Evolutionary conservation across 176 grass and related monocot species (phyloP), one percentile per base, ranked within the genome.

Genomic region (Rhynchospora pubera): DNA sequence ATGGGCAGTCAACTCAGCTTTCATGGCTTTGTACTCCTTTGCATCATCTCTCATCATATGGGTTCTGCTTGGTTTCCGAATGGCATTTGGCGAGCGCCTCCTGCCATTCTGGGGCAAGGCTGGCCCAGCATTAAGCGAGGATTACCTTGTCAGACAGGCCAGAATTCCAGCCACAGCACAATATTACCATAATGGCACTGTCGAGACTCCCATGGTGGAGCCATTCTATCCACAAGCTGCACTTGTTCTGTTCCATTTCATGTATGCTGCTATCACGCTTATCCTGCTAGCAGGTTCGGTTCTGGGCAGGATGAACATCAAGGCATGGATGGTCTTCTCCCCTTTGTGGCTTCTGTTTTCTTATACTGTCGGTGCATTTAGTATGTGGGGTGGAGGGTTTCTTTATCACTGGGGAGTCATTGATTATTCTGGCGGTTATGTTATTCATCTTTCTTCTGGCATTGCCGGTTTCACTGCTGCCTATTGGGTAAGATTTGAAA

Each of bases 21-120:
- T 94, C 92, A 94, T 94, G 92, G 89, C 92, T 72, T 12, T 94
- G 14, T 94, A 94, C 89, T 87, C 90, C 48, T 94, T 91, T 67
- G 90, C 92, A 15, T 89, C 92, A 21, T 86, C 87, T 65, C 90
- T 91, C 63, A 90, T 94, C 32, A 63, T 91, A 39, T 94, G 93
- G 93, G 90, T 94, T 50, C 83, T 94, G n/a, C 62, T 91, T 6
- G 93, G 84, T 68, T 94, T 86, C 90, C 79, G 81, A 79, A 92
- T 94, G 88, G 90, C 90, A 46, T 96, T 96, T 87, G 93, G 90
- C 50, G 86, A 92, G 30, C 85, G 59, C 0, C 86, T 94, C 4
- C 58, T 94, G 5, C 93, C 93, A 60, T 94, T 94, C 90, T 92
- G 90, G 93, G 93, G 86, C 34, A 92, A 92, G 58, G 87, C 88